Conservation (phyloP, 805 yeast species). For the Pichia deserticola region DNA sequence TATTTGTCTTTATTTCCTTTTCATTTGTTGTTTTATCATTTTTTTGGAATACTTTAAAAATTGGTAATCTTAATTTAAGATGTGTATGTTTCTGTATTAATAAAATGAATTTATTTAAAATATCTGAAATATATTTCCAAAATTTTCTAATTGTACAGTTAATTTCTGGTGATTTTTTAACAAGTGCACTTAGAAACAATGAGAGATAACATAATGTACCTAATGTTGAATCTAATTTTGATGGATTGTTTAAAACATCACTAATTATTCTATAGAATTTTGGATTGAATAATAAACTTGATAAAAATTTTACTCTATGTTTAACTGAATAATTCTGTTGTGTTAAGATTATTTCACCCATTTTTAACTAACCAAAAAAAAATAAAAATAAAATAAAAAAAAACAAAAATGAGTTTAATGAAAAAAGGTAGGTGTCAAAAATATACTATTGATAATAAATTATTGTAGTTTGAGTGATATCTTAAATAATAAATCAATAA, state of each 20-base stretch:
- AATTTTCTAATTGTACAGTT: neutral
- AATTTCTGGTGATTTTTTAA: slow-evolving; percentile 5
- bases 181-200: slow-evolving; percentile 17
- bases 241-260: slow-evolving; percentile 21
- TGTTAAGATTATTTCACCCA: no score
- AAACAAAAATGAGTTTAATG: no score
- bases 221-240: slow-evolving; percentile 24
- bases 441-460: no score
- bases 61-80: no score
- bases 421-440: no score
- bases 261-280: slow-evolving; percentile 23
- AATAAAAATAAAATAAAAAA: no score
- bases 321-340: neutral
- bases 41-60: no score
- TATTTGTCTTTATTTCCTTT: neutral
- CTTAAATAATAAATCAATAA: no score
- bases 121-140: neutral
- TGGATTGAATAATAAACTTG: slow-evolving; percentile 18
- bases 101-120: neutral
- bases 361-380: neutral
- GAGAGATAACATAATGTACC: slow-evolving; percentile 29
- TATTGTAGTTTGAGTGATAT: no score
- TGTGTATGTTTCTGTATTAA: neutral
- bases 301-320: slow-evolving; percentile 13
- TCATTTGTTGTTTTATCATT: no score